Conservation (phyloP, 192 early-diverging fungal genomes). For the Backusella australiensis region DNA sequence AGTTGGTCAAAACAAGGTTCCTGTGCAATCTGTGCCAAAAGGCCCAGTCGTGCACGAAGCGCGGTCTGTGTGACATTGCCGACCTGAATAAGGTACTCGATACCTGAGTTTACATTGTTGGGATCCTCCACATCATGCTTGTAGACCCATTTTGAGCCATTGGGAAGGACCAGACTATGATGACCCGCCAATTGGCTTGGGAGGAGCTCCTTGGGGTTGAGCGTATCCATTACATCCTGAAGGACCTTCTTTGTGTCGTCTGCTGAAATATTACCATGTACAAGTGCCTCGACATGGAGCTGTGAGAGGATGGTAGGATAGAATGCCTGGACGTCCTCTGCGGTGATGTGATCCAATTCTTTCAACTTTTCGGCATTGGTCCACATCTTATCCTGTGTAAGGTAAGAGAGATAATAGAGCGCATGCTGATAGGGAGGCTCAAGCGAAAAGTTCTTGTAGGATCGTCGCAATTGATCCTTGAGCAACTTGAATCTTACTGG, state of each 20-base stretch:
- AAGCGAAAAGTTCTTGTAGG: constrained; percentile 75
- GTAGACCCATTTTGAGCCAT: constrained; percentile 46
- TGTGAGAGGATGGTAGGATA: constrained; percentile 70
- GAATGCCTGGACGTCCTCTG: constrained; percentile 73
- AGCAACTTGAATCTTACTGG: constrained; percentile 75
- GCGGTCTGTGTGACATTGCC: constrained; percentile 65
- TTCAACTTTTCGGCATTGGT: constrained; percentile 74
- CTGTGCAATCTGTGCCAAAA: constrained; percentile 79
- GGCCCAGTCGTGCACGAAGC: constrained; percentile 63
- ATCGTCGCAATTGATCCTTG: constrained; percentile 69
- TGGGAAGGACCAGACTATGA: constrained; percentile 54
- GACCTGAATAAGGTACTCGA: constrained; percentile 83
- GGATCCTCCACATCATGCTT: constrained; percentile 64
- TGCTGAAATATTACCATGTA: constrained; percentile 82
- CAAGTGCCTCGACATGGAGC: constrained; percentile 75
- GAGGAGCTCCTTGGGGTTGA: constrained; percentile 61
- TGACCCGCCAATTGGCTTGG: constrained; percentile 50
- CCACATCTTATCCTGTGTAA: constrained; percentile 81
- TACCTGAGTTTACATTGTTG: constrained; percentile 85
- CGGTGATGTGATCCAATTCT: constrained; percentile 66
- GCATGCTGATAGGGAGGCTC: constrained; percentile 81
- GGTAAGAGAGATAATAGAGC: constrained; percentile 66
- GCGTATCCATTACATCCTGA: constrained; percentile 53
- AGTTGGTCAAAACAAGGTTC: constrained; percentile 94
- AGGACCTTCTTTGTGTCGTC: constrained; percentile 64